A percentile compares a stretch with the other conserved stretches of the same genome.
phyloP scores from a whole-genome alignment of 2,329 filamentous ascomycete genomes.

The Aspergillus uvarum region DNA sequence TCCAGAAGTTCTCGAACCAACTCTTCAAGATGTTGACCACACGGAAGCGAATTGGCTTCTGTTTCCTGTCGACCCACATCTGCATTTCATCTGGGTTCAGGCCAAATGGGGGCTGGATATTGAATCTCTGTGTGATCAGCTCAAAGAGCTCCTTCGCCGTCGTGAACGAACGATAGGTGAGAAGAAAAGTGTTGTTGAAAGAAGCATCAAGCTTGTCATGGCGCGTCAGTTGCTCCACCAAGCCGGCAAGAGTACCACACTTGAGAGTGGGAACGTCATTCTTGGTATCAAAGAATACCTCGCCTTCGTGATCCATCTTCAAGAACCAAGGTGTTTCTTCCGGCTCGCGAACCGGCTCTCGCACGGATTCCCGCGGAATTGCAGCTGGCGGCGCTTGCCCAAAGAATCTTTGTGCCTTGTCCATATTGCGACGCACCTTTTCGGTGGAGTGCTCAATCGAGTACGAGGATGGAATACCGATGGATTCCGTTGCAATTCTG shows the following conservation, averaged over 20 bases:
- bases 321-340: constrained; percentile 85
- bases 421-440: constrained; percentile 46
- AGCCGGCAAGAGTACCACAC: constrained; percentile 80
- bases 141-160: constrained; percentile 88
- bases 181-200: constrained; percentile 96
- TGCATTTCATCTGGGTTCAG: constrained; percentile 75
- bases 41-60: constrained; percentile 91
- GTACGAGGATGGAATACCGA: constrained; percentile 47
- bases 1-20: constrained; percentile 99
- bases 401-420: constrained; percentile 50
- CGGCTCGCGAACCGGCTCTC: constrained; percentile 50
- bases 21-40: constrained; percentile 97
- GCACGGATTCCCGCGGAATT: constrained; percentile 38
- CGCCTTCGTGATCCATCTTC: constrained; percentile 80
- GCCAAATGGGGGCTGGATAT: constrained; percentile 84
- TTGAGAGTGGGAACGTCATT: constrained; percentile 72
- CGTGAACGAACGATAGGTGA: constrained; percentile 96
- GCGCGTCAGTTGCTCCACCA: constrained; percentile 92
- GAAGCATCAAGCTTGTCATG: constrained; percentile 93
- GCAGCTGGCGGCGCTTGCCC: constrained; percentile 46
- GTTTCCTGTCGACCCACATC: constrained; percentile 87
- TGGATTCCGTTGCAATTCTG: constrained; percentile 39
- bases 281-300: constrained; percentile 88
- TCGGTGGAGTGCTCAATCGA: constrained; percentile 37
- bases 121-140: constrained; percentile 85